Evolutionary conservation across 78 protist species (phyloP), one percentile per base, ranked within the genome.

Genomic region (Dictyostelium discoideum): DNA sequence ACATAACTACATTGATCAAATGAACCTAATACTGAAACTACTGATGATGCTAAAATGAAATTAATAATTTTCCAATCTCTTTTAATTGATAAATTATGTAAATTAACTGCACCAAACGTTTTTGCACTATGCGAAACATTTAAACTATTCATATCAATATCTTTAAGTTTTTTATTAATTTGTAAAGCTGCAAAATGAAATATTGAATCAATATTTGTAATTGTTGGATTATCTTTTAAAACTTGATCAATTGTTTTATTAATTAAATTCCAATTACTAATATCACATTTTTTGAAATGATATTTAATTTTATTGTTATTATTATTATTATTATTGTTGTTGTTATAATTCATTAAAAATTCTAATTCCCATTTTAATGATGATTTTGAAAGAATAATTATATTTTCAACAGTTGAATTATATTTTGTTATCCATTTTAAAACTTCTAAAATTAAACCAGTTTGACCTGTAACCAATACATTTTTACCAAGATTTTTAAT

Each of bases 351-450:
- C 2, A 50, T 81, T 50, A 29, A 22, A 8, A 5, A 29, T 44
- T 44, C 74, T 4, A 81, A 40, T 54, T 26, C 85, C 85, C 85
- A 81, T 81, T 81, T 81, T 3, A 44, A 29, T 81, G 69, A 29
- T 50, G 85, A 81, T 81, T 50, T 48, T 81, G 85, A 42, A 13
- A 81, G 13, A 81, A 81, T 81, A 50, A 81, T 81, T 0, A 81
- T 32, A 81, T 81, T 11, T 11, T 26, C n/a, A 37, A 37, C 82
- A 40, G 32, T n/a, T 29, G 48, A 5, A 37, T 24, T 44, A 6
- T 29, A 20, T 82, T 57, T 26, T 0, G 32, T 4, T 16, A 82
- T 54, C 86, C 86, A 82, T 82, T 82, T 82, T 9, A 82, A 32
- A 10, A 54, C 1, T 82, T 46, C 74, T 24, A 82, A 20, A 5